phyloP scores from a whole-genome alignment of 495 filamentous ascomycete genomes.

The Aspergillus sparsus region DNA sequence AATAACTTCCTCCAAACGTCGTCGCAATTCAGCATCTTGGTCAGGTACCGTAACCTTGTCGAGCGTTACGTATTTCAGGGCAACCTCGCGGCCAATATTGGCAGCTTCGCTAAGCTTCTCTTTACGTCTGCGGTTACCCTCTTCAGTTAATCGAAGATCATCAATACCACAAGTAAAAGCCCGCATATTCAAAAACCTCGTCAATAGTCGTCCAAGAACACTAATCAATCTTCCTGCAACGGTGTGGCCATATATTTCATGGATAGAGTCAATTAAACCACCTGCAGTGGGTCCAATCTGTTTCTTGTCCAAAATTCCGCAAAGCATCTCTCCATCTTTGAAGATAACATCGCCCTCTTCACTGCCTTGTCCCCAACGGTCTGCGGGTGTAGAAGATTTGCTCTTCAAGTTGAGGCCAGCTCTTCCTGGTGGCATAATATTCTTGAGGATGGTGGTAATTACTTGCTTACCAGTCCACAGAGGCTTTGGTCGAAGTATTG shows the following conservation, averaged over 20 bases:
- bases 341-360: conserved; percentile 80
- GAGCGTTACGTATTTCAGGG: conserved; percentile 89
- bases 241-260: conserved; percentile 90
- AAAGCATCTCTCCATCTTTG: conserved; percentile 81
- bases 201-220: conserved; percentile 85
- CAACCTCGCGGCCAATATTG: conserved; percentile 77
- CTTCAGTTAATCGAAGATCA: conserved; percentile 80
- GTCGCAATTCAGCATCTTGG: conserved; percentile 67
- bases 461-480: conserved; percentile 99
- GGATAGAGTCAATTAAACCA: conserved; percentile 86
- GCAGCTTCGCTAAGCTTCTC: conserved; percentile 68
- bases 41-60: conserved; percentile 57
- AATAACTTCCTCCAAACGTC: conserved; percentile 83
- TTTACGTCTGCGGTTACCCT: conserved; percentile 72
- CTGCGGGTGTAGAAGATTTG: conserved; percentile 72
- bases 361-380: conserved; percentile 71
- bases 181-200: conserved; percentile 85
- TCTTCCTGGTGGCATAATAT: conserved; percentile 75
- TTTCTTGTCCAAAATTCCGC: conserved; percentile 93
- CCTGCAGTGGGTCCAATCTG: conserved; percentile 87
- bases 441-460: conserved; percentile 88
- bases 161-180: conserved; percentile 98
- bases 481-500: conserved; percentile 75
- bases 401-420: conserved; percentile 78
- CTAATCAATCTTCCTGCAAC: conserved; percentile 83